Percentiles rank a stretch among this genome's conserved stretches.
Conservation (phyloP, 768 basidiomycete genomes). For the Tulasnella sp. region DNA sequence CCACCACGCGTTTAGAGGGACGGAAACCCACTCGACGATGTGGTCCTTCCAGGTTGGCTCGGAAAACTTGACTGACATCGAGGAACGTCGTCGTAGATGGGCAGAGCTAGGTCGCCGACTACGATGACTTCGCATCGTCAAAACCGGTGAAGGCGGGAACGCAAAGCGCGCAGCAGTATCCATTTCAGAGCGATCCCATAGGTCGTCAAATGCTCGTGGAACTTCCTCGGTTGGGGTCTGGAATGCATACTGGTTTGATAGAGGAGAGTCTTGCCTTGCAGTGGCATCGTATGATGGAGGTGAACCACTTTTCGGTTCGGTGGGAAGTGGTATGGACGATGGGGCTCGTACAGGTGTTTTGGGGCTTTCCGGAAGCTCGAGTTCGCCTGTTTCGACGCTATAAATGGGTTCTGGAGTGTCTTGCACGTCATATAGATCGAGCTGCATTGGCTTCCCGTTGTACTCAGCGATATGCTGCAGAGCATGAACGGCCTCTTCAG, state of each 20-base stretch:
- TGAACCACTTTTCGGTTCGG: not conserved
- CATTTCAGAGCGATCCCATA: not conserved
- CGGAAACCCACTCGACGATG: conserved; percentile 37
- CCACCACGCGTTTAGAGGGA: conserved; percentile 60
- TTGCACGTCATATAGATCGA: conserved; percentile 64
- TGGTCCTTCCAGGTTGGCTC: conserved; percentile 2
- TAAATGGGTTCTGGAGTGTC: conserved; percentile 29
- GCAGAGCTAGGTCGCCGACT: not conserved
- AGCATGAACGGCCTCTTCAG: conserved; percentile 72
- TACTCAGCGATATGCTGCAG: conserved; percentile 78
- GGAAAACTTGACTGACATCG: not conserved
- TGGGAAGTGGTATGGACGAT: not conserved
- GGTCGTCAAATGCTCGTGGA: not conserved
- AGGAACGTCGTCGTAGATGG: not conserved
- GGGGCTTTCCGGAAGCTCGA: not conserved
- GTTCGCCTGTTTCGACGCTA: not conserved
- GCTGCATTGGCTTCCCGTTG: conserved; percentile 65
- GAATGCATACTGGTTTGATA: conserved; percentile 27
- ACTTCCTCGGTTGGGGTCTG: conserved; percentile 25
- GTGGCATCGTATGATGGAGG: conserved; percentile 2
- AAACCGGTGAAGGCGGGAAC: not conserved
- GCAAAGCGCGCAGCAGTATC: not conserved
- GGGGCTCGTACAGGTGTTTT: not conserved
- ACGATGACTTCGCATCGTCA: not conserved
- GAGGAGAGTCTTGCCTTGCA: not conserved